Percentiles rank a stretch among this genome's conserved stretches.
Conservation (phyloP, 768 basidiomycete species). For the Phylloporus sp. region DNA sequence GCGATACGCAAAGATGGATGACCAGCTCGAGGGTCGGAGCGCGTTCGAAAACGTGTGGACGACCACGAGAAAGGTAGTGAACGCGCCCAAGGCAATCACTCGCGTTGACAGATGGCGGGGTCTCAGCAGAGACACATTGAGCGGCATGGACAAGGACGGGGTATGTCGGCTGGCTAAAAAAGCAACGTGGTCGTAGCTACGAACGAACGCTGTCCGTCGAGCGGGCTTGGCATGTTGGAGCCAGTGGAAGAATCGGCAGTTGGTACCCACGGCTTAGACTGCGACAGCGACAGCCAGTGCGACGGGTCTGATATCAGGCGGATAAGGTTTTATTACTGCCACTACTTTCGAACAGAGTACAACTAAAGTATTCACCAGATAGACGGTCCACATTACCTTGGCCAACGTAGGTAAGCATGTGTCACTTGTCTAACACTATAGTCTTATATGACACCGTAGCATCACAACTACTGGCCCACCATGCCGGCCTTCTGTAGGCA, state of each 20-base stretch:
- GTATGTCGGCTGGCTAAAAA: background rate
- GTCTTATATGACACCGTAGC: too few relatives aligned
- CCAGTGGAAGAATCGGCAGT: background rate
- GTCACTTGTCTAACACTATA: too few relatives aligned
- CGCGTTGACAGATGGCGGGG: constrained; percentile 22
- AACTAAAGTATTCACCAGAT: too few relatives aligned
- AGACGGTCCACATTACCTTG: too few relatives aligned
- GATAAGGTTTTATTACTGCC: too few relatives aligned
- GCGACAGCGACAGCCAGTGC: background rate
- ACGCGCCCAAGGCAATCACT: constrained; percentile 24
- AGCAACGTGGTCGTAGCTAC: constrained; percentile 2
- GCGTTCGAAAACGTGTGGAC: constrained; percentile 30
- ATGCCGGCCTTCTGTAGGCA: too few relatives aligned
- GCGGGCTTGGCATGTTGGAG: constrained; percentile 1
- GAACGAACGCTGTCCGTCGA: background rate
- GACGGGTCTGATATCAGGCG: too few relatives aligned
- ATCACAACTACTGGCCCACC: too few relatives aligned
- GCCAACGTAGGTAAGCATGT: too few relatives aligned
- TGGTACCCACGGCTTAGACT: background rate
- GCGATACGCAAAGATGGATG: constrained; percentile 24
- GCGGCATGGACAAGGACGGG: constrained; percentile 1
- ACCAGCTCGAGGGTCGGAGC: constrained; percentile 18
- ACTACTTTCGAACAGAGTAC: too few relatives aligned
- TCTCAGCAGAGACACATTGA: constrained; percentile 11
- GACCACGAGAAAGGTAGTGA: constrained; percentile 25